Base-by-base conservation (phyloP, 768 basidiomycete species). In the Wakefieldia striispora region DNA sequence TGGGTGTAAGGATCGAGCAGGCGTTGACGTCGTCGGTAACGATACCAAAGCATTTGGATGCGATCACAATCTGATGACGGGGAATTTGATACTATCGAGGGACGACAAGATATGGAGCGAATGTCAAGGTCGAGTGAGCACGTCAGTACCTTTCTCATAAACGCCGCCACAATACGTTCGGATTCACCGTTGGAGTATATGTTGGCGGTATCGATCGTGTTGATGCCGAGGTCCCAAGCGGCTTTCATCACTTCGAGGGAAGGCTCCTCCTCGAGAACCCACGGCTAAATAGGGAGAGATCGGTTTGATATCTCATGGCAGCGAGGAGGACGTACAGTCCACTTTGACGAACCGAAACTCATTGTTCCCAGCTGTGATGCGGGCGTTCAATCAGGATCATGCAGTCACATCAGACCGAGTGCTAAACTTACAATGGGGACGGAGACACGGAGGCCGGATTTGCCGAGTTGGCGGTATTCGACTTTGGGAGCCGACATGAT, bases 171-270 rank as follows among this genome's bases (percentile, higher is more conserved):
- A 38, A 76, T 42, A 8, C 61, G 54, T 49, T 76, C 75, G 0
- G 71, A 73, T 41, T 65, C 63, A 26, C 69, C 71, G 34, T 66
- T 64, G n/a, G 64, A 65, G 42, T 72, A 74, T 4, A 66, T n/a
- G n/a, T n/a, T n/a, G n/a, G n/a, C n/a, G 16, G 43, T 72, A 31
- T 75, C 73, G 42, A 70, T 63, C 5, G 70, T 72, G 44, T 63
- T 71, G 50, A 76, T 63, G 6, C 75, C 75, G 12, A 63, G 54
- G 24, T 73, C 66, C 62, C 63, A 75, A 4, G 75, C 75, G 10
- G 63, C 61, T 49, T 73, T 72, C 40, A 75, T 48, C 49, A 74
- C 58, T 36, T 60, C 51, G n/a, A 68, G 45, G 0, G 68, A 63
- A n/a, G 68, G 45, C 1, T 56, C 61, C 44, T 67, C 66, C 0